Evolutionary conservation across 441 rosid species (phyloP), one percentile per base, ranked within the genome.

Genomic region (Cnidoscolus chayamansa): DNA sequence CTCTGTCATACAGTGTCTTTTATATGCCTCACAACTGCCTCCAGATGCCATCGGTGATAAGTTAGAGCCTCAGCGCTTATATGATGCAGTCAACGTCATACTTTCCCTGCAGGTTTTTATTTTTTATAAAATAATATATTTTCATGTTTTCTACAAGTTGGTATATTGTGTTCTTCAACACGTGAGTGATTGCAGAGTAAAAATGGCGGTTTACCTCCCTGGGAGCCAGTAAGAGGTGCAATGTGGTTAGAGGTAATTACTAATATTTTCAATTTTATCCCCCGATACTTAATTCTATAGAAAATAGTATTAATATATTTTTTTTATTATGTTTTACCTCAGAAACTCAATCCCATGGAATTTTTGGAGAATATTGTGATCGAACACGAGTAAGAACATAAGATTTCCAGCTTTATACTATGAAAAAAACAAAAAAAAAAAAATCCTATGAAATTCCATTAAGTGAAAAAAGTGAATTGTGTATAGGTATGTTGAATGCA

Each of bases 301-400:
- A 3, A 12, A 7, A 20, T 3, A 53, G 4, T 25, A 1, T 20
- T 20, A 2, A 17, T 11, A 3, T 10, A 40, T 8, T 40, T 30
- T 30, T 16, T 13, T 11, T 25, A 0, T 12, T 63, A 2, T 65
- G 1, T 73, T 16, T 16, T 9, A 8, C 45, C 45, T 47, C 30
- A 91, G 97, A 40, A 82, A 65, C 87, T 89, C 40, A 92, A 92
- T 73, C 94, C 97, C 1, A 82, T 89, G 65, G 97, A 92, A 71
- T 83, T 89, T 72, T 70, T 87, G 1, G 91, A 84, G 59, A 87
- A 90, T 74, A 72, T 86, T 37, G 94, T 92, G n/a, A 54, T 84
- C 3, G 96, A 90, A 81, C 89, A 86, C 12, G 90, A 90, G 83
- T 77, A 82, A 80, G 45, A 40, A 5, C 45, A 3, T 40, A 40